phyloP scores from a whole-genome alignment of 164 flowering plant genomes.

The Cinnamomum chago region DNA sequence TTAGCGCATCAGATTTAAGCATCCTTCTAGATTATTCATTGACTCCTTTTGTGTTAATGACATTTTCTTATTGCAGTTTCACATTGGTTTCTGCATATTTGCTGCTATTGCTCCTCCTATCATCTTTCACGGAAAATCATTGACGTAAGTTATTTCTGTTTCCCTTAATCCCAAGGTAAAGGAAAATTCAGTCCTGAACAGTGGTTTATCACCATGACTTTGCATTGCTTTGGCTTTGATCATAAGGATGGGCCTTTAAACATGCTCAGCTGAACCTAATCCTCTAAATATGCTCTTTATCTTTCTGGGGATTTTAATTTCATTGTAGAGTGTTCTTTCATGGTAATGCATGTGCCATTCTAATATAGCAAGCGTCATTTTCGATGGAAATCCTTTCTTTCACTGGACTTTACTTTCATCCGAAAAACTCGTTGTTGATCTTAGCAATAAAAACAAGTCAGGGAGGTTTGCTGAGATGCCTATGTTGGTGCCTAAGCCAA shows the following conservation, averaged over 20 bases:
- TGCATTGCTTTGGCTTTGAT: neutral
- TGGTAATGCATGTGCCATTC: neutral
- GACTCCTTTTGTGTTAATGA: neutral
- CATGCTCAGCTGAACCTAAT: neutral
- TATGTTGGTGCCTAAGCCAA: neutral
- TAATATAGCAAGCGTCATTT: neutral
- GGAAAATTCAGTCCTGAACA: neutral
- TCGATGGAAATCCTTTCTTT: neutral
- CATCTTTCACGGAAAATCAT: constrained; percentile 80
- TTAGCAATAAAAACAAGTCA: neutral
- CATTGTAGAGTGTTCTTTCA: neutral
- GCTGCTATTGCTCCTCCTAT: constrained; percentile 99
- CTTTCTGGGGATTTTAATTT: neutral
- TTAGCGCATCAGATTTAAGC: neutral
- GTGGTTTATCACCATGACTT: neutral
- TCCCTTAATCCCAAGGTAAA: neutral
- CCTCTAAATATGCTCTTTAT: neutral
- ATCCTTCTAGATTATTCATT: neutral
- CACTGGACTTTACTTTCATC: neutral
- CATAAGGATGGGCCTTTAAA: neutral
- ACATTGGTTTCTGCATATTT: constrained; percentile 80
- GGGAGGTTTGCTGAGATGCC: neutral
- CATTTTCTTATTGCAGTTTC: constrained; percentile 54
- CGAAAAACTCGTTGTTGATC: neutral
- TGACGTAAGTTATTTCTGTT: constrained; percentile 63